These are phyloP conservation scores for Nannochloris sp. DNA, from an alignment of 139 green algal species.

Conservation along the genomic window DNA sequence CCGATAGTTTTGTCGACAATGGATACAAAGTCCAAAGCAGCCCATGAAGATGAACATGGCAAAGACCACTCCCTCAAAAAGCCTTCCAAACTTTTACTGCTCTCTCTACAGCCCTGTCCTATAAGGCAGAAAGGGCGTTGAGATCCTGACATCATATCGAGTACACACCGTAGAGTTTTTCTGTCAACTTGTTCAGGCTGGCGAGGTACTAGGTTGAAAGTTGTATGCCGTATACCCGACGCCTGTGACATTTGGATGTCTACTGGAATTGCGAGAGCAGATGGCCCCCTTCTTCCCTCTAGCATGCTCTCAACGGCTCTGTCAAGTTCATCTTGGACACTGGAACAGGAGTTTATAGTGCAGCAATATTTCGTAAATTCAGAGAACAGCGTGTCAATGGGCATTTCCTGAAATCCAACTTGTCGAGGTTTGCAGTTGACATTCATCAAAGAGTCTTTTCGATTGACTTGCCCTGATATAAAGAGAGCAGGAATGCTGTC, in stretches of 20 bases:
- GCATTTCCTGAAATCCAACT: slow-evolving; percentile 3
- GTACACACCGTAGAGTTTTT: not conserved
- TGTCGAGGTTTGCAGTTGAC: not conserved
- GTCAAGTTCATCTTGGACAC: not conserved
- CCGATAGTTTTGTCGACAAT: not conserved
- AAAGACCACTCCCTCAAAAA: not conserved
- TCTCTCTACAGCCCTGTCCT: slow-evolving; percentile 1
- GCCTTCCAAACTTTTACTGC: not conserved
- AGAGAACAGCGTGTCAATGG: not conserved
- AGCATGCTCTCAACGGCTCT: slow-evolving; percentile 1
- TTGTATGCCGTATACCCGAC: not conserved
- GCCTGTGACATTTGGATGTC: not conserved
- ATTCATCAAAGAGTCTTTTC: not conserved
- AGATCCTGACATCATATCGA: not conserved
- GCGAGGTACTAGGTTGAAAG: not conserved
- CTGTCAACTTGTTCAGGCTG: not conserved
- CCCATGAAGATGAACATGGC: not conserved
- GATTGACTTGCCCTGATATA: not conserved
- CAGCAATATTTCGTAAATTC: not conserved
- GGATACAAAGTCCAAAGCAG: not conserved
- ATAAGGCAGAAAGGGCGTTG: not conserved
- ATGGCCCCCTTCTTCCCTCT: not conserved
- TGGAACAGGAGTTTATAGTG: not conserved
- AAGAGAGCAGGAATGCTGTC: slow-evolving; percentile 1
- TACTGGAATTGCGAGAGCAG: not conserved